These are phyloP conservation scores for Urostyla sp. DNA, from an alignment of 73 alveolate genomes.

Conservation along the genomic window DNA sequence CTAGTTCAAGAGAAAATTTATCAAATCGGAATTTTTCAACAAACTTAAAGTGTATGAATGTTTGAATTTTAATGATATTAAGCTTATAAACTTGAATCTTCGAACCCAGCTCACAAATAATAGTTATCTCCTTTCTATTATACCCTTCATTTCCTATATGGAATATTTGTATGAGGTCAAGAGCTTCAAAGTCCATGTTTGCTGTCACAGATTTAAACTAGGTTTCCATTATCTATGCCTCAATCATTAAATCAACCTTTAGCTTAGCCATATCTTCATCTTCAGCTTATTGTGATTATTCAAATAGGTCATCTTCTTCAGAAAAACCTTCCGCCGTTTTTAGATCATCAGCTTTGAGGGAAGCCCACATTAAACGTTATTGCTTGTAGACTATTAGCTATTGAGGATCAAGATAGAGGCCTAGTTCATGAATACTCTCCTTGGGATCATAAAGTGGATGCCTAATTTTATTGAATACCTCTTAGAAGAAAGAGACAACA, in stretches of 20 bases:
- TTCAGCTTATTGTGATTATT: not conserved
- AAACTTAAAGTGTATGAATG: slow-evolving; percentile 26
- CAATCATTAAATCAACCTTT: not conserved
- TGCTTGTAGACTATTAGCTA: slow-evolving; percentile 14
- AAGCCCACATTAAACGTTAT: slow-evolving; percentile 42
- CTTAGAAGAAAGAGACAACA: slow-evolving; percentile 32
- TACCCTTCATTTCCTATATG: slow-evolving; percentile 45
- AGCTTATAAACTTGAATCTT: slow-evolving; percentile 20
- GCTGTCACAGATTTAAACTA: slow-evolving; percentile 22
- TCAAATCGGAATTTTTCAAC: slow-evolving; percentile 21
- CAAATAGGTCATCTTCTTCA: not conserved
- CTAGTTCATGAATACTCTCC: slow-evolving; percentile 24
- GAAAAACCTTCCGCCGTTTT: not conserved
- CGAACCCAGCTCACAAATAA: slow-evolving; percentile 25
- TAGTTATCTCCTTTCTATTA: slow-evolving; percentile 15
- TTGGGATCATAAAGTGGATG: slow-evolving; percentile 16
- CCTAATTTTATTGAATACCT: slow-evolving; percentile 27
- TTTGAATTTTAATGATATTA: not conserved
- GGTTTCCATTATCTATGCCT: slow-evolving; percentile 16
- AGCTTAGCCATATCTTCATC: not conserved
- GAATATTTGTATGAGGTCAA: slow-evolving; percentile 23
- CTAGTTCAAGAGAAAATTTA: slow-evolving; percentile 1
- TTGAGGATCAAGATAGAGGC: slow-evolving; percentile 3
- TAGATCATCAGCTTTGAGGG: slow-evolving; percentile 41
- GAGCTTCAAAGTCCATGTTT: slow-evolving; percentile 28